phyloP scores from a whole-genome alignment of 2,329 filamentous ascomycete genomes.

The Blumeria hordei region DNA sequence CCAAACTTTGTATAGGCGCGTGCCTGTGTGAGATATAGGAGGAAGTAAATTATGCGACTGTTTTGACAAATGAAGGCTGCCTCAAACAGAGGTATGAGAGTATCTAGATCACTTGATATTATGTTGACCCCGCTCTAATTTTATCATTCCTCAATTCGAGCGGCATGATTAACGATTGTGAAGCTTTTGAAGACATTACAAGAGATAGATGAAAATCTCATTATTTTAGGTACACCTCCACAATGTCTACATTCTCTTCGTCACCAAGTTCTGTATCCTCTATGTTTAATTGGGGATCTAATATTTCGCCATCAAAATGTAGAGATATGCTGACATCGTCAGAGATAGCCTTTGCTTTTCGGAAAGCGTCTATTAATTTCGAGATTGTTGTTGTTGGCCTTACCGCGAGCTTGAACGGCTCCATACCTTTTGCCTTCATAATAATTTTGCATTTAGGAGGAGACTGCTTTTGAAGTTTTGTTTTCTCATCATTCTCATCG shows the following conservation, averaged over 20 bases:
- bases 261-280: constrained; percentile 49
- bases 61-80: too few species aligned
- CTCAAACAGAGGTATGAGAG: too few species aligned
- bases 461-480: constrained; percentile 9
- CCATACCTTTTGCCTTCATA: constrained; percentile 27
- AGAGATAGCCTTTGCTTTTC: constrained; percentile 25
- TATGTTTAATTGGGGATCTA: constrained; percentile 35
- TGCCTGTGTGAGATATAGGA: too few species aligned
- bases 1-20: too few species aligned
- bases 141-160: too few species aligned
- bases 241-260: constrained; percentile 44
- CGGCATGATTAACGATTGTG: too few species aligned
- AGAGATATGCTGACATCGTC: constrained; percentile 31
- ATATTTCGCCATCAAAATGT: constrained; percentile 49
- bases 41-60: too few species aligned
- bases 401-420: constrained; percentile 26
- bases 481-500: constrained; percentile 7
- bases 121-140: too few species aligned
- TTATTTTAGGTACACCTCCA: constrained; percentile 33
- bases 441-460: constrained; percentile 22
- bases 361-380: constrained; percentile 38
- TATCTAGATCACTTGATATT: too few species aligned
- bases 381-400: constrained; percentile 31
- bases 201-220: background rate
- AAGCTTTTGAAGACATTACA: background rate